Evolutionary conservation across 2,329 filamentous ascomycete species (phyloP).

Genomic region (Colletotrichum filicis): DNA sequence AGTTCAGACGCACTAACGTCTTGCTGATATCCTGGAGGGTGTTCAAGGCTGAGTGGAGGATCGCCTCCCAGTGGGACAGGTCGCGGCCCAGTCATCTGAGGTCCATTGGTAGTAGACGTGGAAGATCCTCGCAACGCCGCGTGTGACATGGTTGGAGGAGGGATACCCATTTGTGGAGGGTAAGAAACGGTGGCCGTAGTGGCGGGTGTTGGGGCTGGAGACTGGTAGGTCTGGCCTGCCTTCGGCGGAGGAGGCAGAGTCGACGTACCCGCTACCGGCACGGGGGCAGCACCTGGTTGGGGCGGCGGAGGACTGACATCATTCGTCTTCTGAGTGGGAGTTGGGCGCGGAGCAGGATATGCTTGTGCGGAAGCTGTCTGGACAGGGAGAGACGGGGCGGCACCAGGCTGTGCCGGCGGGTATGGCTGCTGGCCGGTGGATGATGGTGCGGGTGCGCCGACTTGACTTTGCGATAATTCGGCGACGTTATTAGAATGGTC

Average conservation of each 20-base stretch:
- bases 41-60: conserved; percentile 47
- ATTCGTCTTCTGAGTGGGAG: conserved; percentile 52
- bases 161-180: conserved; percentile 63
- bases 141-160: conserved; percentile 55
- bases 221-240: conserved; percentile 56
- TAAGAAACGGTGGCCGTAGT: conserved; percentile 46
- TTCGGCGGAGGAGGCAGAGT: conserved; percentile 63
- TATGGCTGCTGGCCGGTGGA: conserved; percentile 42
- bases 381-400: conserved; percentile 54
- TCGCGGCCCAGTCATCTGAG: conserved; percentile 40
- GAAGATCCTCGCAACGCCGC: conserved; percentile 58
- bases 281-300: conserved; percentile 67
- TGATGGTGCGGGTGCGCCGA: conserved; percentile 35
- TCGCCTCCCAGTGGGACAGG: conserved; percentile 42
- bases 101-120: conserved; percentile 48
- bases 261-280: conserved; percentile 46
- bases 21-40: conserved; percentile 68
- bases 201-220: conserved; percentile 46
- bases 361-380: conserved; percentile 52
- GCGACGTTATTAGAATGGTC: conserved; percentile 4
- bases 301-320: conserved; percentile 59
- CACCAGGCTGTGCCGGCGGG: conserved; percentile 60
- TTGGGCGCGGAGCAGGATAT: conserved; percentile 51
- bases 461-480: conserved; percentile 38
- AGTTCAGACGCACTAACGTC: conserved; percentile 64